phyloP scores from a whole-genome alignment of 306 rosid species.

The Vicia sativa region DNA sequence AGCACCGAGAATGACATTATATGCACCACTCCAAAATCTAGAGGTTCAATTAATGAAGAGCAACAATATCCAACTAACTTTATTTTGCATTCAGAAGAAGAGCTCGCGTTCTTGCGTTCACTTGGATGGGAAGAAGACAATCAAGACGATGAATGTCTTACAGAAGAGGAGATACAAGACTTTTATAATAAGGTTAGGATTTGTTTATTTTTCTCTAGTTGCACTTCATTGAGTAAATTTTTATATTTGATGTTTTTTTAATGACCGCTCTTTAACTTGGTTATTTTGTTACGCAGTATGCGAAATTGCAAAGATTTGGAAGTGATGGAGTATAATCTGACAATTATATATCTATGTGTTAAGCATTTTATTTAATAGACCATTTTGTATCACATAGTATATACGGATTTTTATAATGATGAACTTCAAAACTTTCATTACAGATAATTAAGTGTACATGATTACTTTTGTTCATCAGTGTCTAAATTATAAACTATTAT shows the following conservation, averaged over 20 bases:
- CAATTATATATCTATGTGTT: too few relatives aligned
- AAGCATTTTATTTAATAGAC: too few relatives aligned
- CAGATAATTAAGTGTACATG: too few relatives aligned
- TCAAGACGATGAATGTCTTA: constrained; percentile 37
- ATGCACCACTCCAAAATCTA: not conserved
- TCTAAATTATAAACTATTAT: too few relatives aligned
- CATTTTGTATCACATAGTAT: too few relatives aligned
- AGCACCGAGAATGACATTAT: constrained; percentile 1
- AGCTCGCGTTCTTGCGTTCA: constrained; percentile 46
- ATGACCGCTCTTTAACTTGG: not conserved
- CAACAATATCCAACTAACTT: constrained; percentile 11
- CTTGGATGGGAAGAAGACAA: constrained; percentile 49
- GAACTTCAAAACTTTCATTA: too few relatives aligned
- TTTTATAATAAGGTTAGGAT: constrained; percentile 40
- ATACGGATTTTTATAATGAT: too few relatives aligned
- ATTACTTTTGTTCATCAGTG: too few relatives aligned
- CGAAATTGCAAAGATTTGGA: not conserved
- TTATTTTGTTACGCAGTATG: constrained; percentile 37
- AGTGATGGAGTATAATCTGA: too few relatives aligned
- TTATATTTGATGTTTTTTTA: constrained; percentile 3
- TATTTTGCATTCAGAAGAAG: constrained; percentile 36
- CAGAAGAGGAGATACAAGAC: constrained; percentile 45
- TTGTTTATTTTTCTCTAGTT: not conserved
- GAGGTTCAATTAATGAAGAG: constrained; percentile 36
- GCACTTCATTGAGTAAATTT: not conserved